phyloP scores from a whole-genome alignment of 306 rosid genomes.

The Amphicarpaea edgeworthii region DNA sequence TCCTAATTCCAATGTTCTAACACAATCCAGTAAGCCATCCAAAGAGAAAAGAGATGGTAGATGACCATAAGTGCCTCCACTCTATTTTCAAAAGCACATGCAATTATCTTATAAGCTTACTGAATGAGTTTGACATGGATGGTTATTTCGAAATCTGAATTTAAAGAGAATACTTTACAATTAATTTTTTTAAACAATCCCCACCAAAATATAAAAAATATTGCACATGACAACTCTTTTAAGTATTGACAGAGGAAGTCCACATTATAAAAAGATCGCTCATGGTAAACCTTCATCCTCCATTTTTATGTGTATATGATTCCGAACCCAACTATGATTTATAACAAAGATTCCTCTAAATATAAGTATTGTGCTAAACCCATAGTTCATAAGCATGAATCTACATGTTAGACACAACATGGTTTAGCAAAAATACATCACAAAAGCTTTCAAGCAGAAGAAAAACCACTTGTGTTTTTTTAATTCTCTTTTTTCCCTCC shows the following conservation, averaged over 20 bases:
- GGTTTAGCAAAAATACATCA: background rate
- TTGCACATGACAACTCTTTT: background rate
- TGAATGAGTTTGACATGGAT: slow-evolving; percentile 9
- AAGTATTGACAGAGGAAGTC: background rate
- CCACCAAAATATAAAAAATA: background rate
- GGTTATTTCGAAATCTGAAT: background rate
- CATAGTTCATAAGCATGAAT: slow-evolving; percentile 22
- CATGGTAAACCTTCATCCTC: slow-evolving; percentile 11
- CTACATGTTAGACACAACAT: background rate
- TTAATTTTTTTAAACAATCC: background rate
- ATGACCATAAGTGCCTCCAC: slow-evolving; percentile 2
- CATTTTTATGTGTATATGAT: background rate
- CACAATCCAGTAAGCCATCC: slow-evolving; percentile 9
- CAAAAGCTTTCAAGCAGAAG: background rate
- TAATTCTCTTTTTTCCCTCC: background rate
- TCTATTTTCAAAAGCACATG: slow-evolving; percentile 25
- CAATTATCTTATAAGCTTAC: background rate
- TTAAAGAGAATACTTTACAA: background rate
- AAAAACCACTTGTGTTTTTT: background rate
- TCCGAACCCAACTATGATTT: background rate
- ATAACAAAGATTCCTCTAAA: slow-evolving; percentile 17
- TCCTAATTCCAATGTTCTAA: slow-evolving; percentile 13
- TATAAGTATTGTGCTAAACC: background rate
- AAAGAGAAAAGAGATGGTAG: slow-evolving; percentile 16
- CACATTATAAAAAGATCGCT: background rate